Base-by-base conservation (phyloP, 345 rosid species). In the Pistacia atlantica region DNA sequence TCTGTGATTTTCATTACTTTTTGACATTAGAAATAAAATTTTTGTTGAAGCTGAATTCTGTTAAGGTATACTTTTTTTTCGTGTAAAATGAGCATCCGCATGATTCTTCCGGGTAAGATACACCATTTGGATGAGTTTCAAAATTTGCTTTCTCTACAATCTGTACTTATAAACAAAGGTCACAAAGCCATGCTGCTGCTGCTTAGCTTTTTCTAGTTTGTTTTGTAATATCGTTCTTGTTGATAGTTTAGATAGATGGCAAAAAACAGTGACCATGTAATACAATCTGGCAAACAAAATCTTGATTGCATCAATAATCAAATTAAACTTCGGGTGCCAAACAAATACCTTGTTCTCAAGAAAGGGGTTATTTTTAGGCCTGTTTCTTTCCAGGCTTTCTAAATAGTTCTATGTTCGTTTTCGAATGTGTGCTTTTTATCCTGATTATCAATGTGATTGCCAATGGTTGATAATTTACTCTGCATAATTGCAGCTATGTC, bases 21-120 rank as follows among this genome's bases (percentile, higher is more conserved):
- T 71, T 17, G 0, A 72, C 55, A 22, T 22, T 66, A 65, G 49
- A 73, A 70, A 71, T 42, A 65, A 68, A 78, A 38, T n/a, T 38
- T 52, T 38, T 71, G 58, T 66, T 22, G 12, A 11, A 42, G 57
- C 65, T 17, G 20, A 8, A 12, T 8, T 72, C 33, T 9, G 5
- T 28, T 37, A 11, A 28, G 8, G 67, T 16, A 60, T 73, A 3
- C 20, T 4, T 18, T 49, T 49, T 4, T 8, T 5, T 42, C 6
- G 1, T 42, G 45, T 5, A 5, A 42, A 1, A 4, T 3, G 45
- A 42, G 45, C 51, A 20, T n/a, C 20, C 37, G 48, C 74, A 31
- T 56, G 1, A 51, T 42, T 42, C 45, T 37, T 37, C 5, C 5
- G 42, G 3, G 42, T 25, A 25, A 25, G 1, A 42, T 5, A 42